Conservation (phyloP, 768 basidiomycete genomes). For the Hemileccinum impolitum region DNA sequence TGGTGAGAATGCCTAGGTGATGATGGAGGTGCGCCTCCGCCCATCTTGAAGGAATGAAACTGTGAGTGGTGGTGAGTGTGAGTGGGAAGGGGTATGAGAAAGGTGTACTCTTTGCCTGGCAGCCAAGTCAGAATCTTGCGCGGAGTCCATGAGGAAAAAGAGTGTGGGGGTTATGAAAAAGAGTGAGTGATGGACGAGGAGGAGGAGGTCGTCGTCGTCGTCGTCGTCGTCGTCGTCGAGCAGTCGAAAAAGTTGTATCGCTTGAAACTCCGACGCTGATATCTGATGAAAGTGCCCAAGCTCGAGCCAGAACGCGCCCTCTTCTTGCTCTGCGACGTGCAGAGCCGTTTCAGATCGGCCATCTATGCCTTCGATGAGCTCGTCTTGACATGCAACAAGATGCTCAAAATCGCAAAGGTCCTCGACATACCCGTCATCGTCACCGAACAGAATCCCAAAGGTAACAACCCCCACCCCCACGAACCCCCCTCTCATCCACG, state of each 20-base stretch:
- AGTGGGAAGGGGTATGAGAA: not conserved
- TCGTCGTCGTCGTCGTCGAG: constrained; percentile 20
- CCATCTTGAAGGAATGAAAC: constrained; percentile 76
- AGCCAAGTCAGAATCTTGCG: too few relatives aligned
- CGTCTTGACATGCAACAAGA: constrained; percentile 66
- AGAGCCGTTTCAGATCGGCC: constrained; percentile 62
- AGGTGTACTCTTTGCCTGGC: constrained; percentile 32
- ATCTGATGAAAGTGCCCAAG: constrained; percentile 29
- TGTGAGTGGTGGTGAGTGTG: constrained; percentile 24
- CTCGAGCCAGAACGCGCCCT: constrained; percentile 42
- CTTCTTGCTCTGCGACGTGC: constrained; percentile 84
- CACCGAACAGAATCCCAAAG: constrained; percentile 83
- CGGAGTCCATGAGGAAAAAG: constrained; percentile 40
- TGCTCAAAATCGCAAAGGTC: constrained; percentile 71
- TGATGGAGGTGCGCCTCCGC: constrained; percentile 37
- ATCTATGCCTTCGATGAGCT: constrained; percentile 74
- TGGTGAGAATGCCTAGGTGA: constrained; percentile 33
- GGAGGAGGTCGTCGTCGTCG: too few relatives aligned
- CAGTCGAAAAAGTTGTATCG: constrained; percentile 20
- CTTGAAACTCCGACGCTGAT: constrained; percentile 27
- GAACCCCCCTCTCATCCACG: not conserved
- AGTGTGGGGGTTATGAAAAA: constrained; percentile 27
- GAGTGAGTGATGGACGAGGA: constrained; percentile 27
- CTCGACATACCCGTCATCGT: constrained; percentile 69
- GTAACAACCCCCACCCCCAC: constrained; percentile 37